Conservation (phyloP, 2,329 filamentous ascomycete species). For the Hansfordia pulvinata region DNA sequence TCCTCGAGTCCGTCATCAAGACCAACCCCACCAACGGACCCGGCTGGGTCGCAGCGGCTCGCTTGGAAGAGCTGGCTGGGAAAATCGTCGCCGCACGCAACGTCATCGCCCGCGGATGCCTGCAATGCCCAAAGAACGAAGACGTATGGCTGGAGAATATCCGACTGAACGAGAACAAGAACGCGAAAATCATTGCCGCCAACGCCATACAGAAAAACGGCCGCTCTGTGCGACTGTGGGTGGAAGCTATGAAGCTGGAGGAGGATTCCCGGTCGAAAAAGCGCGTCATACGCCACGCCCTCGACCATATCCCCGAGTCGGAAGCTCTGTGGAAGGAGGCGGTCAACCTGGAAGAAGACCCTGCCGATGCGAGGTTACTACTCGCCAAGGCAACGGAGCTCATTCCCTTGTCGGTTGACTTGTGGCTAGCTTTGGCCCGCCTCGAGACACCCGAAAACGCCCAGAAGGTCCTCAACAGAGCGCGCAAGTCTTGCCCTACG, state of each 20-base stretch:
- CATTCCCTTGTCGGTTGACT: slow-evolving; percentile 82
- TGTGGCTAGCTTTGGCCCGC: slow-evolving; percentile 88
- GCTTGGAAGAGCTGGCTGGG: slow-evolving; percentile 83
- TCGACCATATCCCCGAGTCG: slow-evolving; percentile 87
- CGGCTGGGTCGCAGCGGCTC: slow-evolving; percentile 89
- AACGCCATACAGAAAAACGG: slow-evolving; percentile 88
- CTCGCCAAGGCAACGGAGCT: slow-evolving; percentile 92
- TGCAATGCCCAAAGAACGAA: slow-evolving; percentile 85
- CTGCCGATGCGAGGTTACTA: slow-evolving; percentile 73
- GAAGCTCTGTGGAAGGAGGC: slow-evolving; percentile 97
- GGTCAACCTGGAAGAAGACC: slow-evolving; percentile 87
- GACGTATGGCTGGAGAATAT: slow-evolving; percentile 97
- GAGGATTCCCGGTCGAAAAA: slow-evolving; percentile 75
- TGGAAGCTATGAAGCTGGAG: slow-evolving; percentile 90
- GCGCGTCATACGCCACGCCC: slow-evolving; percentile 77
- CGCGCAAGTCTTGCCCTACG: slow-evolving; percentile 83
- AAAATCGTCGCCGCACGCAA: slow-evolving; percentile 83
- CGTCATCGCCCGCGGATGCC: slow-evolving; percentile 76
- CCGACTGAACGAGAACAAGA: slow-evolving; percentile 77
- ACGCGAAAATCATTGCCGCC: slow-evolving; percentile 90
- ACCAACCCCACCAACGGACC: slow-evolving; percentile 92
- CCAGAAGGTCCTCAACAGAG: slow-evolving; percentile 88
- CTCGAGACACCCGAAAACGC: slow-evolving; percentile 84
- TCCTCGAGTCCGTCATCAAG: slow-evolving; percentile 94
- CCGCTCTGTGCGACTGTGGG: slow-evolving; percentile 79